phyloP scores from a whole-genome alignment of 2,329 filamentous ascomycete species.

The Cladosporium sp. region DNA sequence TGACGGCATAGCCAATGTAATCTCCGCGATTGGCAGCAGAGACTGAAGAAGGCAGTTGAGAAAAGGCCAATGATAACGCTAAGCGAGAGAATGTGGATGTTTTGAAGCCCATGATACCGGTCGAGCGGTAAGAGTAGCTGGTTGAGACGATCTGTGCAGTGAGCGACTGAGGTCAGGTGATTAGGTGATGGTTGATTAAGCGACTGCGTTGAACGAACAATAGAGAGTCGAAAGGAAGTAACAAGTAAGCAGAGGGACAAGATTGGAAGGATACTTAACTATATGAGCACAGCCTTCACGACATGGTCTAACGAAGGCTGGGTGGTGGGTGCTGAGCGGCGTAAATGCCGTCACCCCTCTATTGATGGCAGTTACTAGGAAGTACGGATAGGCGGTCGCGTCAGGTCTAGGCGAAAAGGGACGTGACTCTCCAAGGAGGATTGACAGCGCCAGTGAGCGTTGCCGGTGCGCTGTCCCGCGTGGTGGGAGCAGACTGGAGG shows the following conservation, averaged over 20 bases:
- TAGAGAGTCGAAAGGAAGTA: slow-evolving; percentile 2
- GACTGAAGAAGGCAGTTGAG: slow-evolving; percentile 16
- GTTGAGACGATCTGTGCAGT: neutral
- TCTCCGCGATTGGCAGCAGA: slow-evolving; percentile 19
- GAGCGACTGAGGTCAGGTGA: neutral
- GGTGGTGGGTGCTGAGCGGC: slow-evolving; percentile 13
- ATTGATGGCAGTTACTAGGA: slow-evolving; percentile 20
- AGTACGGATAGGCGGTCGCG: slow-evolving; percentile 18
- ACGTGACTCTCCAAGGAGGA: slow-evolving; percentile 15
- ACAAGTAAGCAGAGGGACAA: slow-evolving; percentile 9
- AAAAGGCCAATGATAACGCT: slow-evolving; percentile 12
- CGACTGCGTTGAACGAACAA: slow-evolving; percentile 3
- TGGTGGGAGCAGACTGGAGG: slow-evolving; percentile 9
- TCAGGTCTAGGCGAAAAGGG: slow-evolving; percentile 14
- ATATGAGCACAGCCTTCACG: slow-evolving; percentile 4
- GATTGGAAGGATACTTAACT: slow-evolving; percentile 18
- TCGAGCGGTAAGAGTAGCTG: neutral
- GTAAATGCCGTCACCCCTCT: slow-evolving; percentile 11
- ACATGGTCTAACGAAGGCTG: slow-evolving; percentile 16
- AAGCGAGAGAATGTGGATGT: slow-evolving; percentile 16
- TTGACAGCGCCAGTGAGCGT: slow-evolving; percentile 14
- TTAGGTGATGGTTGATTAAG: neutral
- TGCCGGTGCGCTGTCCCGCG: slow-evolving; percentile 14
- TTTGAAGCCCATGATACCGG: slow-evolving; percentile 16
- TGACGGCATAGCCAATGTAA: slow-evolving; percentile 19